Evolutionary conservation across 805 yeast genomes (phyloP), one percentile per base, ranked within the genome.

Genomic region (Candida anglica): DNA sequence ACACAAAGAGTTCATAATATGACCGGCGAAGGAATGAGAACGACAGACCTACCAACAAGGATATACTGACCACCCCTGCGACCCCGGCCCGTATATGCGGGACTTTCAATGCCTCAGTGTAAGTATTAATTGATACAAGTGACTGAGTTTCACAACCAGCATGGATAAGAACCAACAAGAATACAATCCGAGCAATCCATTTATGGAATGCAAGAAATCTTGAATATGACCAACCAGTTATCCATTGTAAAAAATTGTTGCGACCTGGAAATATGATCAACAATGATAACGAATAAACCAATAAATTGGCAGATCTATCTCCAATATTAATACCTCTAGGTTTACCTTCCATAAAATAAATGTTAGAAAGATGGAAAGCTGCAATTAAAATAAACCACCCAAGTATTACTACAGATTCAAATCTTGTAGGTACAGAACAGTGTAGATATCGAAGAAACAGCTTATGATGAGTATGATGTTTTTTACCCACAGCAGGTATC

Each of bases 231-330:
- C 84, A 69, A 3, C 89, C 86, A 1, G 88, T 72, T 4, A 80
- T 34, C 50, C 60, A 62, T 41, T 74, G 71, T 48, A 85, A 63
- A 15, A 86, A 75, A 48, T 82, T 85, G 53, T 85, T 86, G 47
- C 93, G 64, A 19, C 82, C 81, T 4, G 86, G 86, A 54, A 84
- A 80, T 36, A 82, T 56, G 39, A 75, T 71, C n/a, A 79, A 51
- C 5, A 72, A 51, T 1, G 93, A 89, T 37, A 79, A 65, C 32
- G 77, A 38, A 34, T 73, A 75, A 24, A 75, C 54, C 2, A 73
- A 55, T 54, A 74, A 56, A 13, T 75, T 36, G 30, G 73, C 81
- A 5, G 75, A 58, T 53, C 85, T 65, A 50, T 76, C 80, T 27
- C 74, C 77, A 13, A 79, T 57, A 34, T 60, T 56, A 43, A 72